These are phyloP conservation scores for Colletotrichum trifolii DNA, from an alignment of 2,329 filamentous ascomycete genomes.

Conservation along the genomic window DNA sequence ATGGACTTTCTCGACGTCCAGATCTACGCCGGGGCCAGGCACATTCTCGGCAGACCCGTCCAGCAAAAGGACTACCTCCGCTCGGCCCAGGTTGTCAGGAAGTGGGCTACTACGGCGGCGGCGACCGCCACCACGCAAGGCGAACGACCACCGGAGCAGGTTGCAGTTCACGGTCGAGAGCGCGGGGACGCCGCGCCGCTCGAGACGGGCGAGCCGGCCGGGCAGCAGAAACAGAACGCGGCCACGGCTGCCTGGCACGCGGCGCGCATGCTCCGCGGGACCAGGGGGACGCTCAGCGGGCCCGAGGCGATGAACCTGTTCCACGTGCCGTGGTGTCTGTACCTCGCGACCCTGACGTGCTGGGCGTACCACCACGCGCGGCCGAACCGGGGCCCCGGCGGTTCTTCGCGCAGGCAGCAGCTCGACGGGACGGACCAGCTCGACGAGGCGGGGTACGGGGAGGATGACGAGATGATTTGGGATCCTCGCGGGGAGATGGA, in stretches of 20 bases:
- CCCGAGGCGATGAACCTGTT: slow-evolving; percentile 65
- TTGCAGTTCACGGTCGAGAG: too few species aligned
- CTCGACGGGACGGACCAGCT: slow-evolving; percentile 22
- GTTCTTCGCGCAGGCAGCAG: slow-evolving; percentile 10
- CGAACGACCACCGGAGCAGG: background rate
- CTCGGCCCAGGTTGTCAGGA: slow-evolving; percentile 62
- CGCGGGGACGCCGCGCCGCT: too few species aligned
- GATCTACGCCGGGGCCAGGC: slow-evolving; percentile 68
- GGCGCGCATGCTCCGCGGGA: slow-evolving; percentile 61
- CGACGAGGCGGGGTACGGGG: slow-evolving; percentile 38
- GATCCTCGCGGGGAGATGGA: slow-evolving; percentile 61
- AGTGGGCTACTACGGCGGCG: slow-evolving; percentile 53
- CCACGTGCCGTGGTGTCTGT: slow-evolving; percentile 72
- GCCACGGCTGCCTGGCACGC: slow-evolving; percentile 64
- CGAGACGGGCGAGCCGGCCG: too few species aligned
- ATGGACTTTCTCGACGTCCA: slow-evolving; percentile 71
- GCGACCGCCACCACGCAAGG: background rate
- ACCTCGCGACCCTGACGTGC: slow-evolving; percentile 66
- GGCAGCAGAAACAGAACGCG: slow-evolving; percentile 42
- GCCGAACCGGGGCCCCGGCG: slow-evolving; percentile 15
- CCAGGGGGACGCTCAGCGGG: slow-evolving; percentile 59
- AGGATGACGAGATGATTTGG: slow-evolving; percentile 62
- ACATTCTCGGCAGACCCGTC: slow-evolving; percentile 68
- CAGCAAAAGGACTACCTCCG: slow-evolving; percentile 60
- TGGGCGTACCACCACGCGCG: slow-evolving; percentile 67